Evolutionary conservation across 2,329 filamentous ascomycete genomes (phyloP), one percentile per base, ranked within the genome.

Genomic region (Rachicladosporium sp.): DNA sequence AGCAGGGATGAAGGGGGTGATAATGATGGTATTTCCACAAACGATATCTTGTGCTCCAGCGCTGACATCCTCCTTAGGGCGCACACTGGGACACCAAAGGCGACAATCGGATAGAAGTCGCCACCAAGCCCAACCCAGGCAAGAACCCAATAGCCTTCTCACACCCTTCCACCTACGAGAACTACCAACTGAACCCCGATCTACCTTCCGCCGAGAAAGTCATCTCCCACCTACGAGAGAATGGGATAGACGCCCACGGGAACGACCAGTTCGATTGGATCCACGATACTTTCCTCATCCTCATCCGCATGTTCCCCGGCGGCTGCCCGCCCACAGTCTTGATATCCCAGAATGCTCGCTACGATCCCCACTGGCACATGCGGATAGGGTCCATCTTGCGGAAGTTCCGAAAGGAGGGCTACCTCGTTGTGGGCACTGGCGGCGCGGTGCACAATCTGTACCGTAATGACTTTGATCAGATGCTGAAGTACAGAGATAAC

Each of bases 381-480:
- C 66, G 68, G 37, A 67, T 81, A 6, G 78, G 78, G 12, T 62
- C 65, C 1, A 65, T 71, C 0, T 62, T 82, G 4, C 67, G 74
- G 0, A 67, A 69, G 0, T 63, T 82, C 3, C 65, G 77, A 2
- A 52, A 62, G 21, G 64, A 74, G 51, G 66, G 64, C 31, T 70
- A 74, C 48, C 67, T 83, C 1, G 58, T 83, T 37, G 70, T 72
- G 36, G 69, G 65, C 30, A 70, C 67, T 0, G 73, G 79, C 10
- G 79, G 79, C 29, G 72, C 78, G 1, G 78, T 83, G 1, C 79
- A 82, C 57, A 83, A 82, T 48, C 66, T 83, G 1, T 82, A 78
- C 54, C 72, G 78, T 11, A 82, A 83, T 53, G 54, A 66, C 32
- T 82, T 77, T 78, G 59, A 51, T 1, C 76, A 74, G 0, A 82